Conservation (phyloP, 2,329 filamentous ascomycete genomes). For the Fusarium pilosicola region DNA sequence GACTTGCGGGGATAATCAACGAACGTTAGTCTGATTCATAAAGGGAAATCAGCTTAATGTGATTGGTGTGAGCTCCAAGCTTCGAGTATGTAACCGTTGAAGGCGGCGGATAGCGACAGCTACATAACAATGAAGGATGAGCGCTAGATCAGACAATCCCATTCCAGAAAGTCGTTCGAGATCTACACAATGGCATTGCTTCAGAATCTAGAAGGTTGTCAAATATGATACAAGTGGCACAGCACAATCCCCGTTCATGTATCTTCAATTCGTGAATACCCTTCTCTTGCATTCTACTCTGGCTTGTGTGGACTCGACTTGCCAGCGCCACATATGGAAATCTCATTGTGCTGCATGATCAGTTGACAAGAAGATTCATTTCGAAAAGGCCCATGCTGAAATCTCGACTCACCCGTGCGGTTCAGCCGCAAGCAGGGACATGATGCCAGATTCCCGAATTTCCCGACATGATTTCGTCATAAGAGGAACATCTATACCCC, state of each 20-base stretch:
- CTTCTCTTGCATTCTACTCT: background rate
- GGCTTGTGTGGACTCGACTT: background rate
- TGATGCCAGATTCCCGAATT: slow-evolving; percentile 17
- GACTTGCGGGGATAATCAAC: slow-evolving; percentile 14
- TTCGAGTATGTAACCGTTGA: background rate
- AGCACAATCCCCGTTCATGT: too few species aligned
- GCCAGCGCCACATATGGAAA: background rate
- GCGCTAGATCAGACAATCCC: slow-evolving; percentile 6
- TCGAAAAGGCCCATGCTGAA: background rate
- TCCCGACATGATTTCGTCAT: slow-evolving; percentile 4
- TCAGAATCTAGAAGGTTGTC: background rate
- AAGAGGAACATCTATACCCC: slow-evolving; percentile 8
- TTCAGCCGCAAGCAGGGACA: slow-evolving; percentile 16
- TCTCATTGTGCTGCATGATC: background rate
- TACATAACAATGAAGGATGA: background rate
- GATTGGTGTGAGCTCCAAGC: slow-evolving; percentile 17
- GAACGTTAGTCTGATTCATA: slow-evolving; percentile 8
- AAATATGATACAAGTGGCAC: background rate
- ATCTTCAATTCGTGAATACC: background rate
- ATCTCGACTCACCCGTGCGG: slow-evolving; percentile 9
- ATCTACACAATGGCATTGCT: slow-evolving; percentile 9
- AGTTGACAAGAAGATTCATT: background rate
- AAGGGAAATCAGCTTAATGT: slow-evolving; percentile 9
- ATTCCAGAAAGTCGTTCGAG: slow-evolving; percentile 19
- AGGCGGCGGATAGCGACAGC: slow-evolving; percentile 14